phyloP scores from a whole-genome alignment of 2,329 filamentous ascomycete genomes.

The Pseudogymnoascus sp. region DNA sequence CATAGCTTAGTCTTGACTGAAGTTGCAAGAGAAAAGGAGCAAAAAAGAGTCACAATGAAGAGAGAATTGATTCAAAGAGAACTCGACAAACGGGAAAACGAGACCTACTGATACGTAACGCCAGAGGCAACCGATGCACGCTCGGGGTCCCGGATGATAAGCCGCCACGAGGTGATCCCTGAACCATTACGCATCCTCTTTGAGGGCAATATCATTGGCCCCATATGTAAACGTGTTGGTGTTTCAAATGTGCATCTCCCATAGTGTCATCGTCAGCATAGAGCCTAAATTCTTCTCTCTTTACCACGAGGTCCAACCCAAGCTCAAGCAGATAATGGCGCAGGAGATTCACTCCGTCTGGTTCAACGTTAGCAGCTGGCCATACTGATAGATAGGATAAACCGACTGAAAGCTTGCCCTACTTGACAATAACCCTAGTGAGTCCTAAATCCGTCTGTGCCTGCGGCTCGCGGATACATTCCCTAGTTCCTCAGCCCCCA shows the following conservation, averaged over 20 bases:
- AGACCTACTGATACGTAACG: background rate
- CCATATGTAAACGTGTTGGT: background rate
- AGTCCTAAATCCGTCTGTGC: background rate
- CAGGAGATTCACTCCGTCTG: background rate
- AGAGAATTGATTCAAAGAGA: background rate
- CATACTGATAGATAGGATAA: background rate
- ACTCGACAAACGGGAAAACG: background rate
- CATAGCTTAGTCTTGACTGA: conserved; percentile 11
- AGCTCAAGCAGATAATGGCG: background rate
- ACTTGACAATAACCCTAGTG: background rate
- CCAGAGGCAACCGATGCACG: background rate
- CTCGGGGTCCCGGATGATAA: background rate
- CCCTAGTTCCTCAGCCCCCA: background rate
- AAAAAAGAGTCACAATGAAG: background rate
- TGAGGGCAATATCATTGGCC: background rate
- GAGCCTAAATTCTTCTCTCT: background rate
- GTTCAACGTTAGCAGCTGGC: background rate
- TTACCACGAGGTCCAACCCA: background rate
- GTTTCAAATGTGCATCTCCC: background rate
- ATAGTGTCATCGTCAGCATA: background rate
- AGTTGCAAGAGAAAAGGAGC: background rate
- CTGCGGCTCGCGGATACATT: background rate
- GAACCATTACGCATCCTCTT: background rate
- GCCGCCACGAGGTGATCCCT: background rate
- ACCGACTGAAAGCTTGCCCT: background rate